Evolutionary conservation across 257 asterid species (phyloP).

Genomic region (Solanum sejunctum): DNA sequence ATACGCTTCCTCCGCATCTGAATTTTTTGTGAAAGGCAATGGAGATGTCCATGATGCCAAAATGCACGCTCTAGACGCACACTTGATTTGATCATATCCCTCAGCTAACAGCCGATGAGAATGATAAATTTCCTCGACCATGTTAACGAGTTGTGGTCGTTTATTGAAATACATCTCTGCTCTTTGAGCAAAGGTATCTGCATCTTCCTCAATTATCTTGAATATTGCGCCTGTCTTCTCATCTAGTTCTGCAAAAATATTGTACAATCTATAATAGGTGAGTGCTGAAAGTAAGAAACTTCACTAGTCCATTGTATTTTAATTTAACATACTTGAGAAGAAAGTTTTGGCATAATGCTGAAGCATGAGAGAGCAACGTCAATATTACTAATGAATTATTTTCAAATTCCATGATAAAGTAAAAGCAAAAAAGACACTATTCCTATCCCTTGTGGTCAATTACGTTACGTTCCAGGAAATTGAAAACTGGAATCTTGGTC

Average conservation of each 20-base stretch:
- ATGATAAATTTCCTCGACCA: slow-evolving; percentile 67
- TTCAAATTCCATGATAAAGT: not conserved
- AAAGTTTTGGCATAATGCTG: not conserved
- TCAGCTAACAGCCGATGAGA: slow-evolving; percentile 70
- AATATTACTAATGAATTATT: not conserved
- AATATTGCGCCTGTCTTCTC: slow-evolving; percentile 52
- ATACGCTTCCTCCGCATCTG: slow-evolving; percentile 38
- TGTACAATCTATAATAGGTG: not conserved
- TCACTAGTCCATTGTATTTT: not conserved
- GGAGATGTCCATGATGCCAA: slow-evolving; percentile 40
- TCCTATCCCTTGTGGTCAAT: too few relatives aligned
- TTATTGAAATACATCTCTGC: slow-evolving; percentile 84
- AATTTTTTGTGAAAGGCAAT: slow-evolving; percentile 28
- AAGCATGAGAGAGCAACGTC: not conserved
- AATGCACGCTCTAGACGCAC: slow-evolving; percentile 35
- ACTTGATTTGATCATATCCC: slow-evolving; percentile 46
- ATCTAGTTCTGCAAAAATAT: slow-evolving; percentile 41
- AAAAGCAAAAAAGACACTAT: not conserved
- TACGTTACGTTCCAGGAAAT: too few relatives aligned
- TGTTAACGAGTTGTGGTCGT: slow-evolving; percentile 70
- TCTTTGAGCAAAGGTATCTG: slow-evolving; percentile 74
- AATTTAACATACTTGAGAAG: not conserved
- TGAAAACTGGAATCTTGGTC: too few relatives aligned
- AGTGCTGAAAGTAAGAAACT: not conserved
- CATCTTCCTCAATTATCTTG: slow-evolving; percentile 64